A percentile compares a stretch with the other conserved stretches of the same genome.
These are phyloP conservation scores for Suhomyces pyralidae DNA, from an alignment of 805 yeast species.

Conservation along the genomic window DNA sequence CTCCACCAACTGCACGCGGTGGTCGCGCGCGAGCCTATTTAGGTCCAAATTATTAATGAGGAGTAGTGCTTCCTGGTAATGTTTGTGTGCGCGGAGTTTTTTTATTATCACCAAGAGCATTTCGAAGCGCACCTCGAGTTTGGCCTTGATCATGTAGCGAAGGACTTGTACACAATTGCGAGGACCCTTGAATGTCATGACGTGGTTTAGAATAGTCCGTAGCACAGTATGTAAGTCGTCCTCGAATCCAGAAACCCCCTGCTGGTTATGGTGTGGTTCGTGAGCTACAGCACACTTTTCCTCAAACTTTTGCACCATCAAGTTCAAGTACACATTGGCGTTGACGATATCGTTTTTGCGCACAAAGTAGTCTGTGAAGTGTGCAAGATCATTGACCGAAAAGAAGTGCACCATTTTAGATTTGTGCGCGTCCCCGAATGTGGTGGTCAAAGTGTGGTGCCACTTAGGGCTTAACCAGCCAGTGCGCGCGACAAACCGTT, in stretches of 20 bases:
- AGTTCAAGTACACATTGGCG: constrained; percentile 32
- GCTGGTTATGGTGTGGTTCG: neutral
- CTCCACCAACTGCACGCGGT: constrained; percentile 20
- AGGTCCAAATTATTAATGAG: constrained; percentile 31
- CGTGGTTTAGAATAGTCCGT: constrained; percentile 26
- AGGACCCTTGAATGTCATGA: constrained; percentile 38
- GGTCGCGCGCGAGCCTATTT: constrained; percentile 13
- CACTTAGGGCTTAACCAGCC: constrained; percentile 36
- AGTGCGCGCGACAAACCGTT: constrained; percentile 32
- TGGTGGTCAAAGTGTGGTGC: constrained; percentile 29
- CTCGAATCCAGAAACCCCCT: constrained; percentile 14
- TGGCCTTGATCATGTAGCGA: constrained; percentile 28
- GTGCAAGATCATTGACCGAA: constrained; percentile 23
- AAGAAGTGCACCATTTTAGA: constrained; percentile 32
- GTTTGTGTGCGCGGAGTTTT: constrained; percentile 26
- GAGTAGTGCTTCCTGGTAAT: constrained; percentile 32
- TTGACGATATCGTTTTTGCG: constrained; percentile 26
- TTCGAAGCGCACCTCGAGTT: constrained; percentile 21
- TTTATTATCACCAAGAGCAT: constrained; percentile 27
- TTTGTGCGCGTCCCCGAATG: constrained; percentile 15
- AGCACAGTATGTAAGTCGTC: constrained; percentile 27
- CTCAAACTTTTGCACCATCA: constrained; percentile 39
- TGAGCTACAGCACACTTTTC: constrained; percentile 13
- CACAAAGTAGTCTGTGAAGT: constrained; percentile 21
- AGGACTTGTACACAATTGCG: constrained; percentile 30